phyloP scores from a whole-genome alignment of 257 asterid genomes.

The Solanum piurae region DNA sequence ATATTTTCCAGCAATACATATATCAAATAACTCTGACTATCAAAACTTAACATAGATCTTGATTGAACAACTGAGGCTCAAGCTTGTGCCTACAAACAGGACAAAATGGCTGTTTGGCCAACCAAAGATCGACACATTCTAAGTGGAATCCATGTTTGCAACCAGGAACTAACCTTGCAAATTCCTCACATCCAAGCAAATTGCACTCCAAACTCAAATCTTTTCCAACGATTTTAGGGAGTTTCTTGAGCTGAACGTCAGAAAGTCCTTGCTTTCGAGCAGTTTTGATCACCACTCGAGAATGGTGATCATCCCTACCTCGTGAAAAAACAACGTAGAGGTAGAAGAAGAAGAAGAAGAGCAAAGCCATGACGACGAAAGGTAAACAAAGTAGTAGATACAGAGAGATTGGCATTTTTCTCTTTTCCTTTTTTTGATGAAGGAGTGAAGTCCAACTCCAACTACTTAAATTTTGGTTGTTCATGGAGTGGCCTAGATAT shows the following conservation, averaged over 20 bases:
- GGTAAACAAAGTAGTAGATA: background rate
- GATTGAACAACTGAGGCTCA: background rate
- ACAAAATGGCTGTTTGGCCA: constrained; percentile 6
- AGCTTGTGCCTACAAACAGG: constrained; percentile 4
- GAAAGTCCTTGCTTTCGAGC: background rate
- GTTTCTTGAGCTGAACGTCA: background rate
- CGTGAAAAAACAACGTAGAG: background rate
- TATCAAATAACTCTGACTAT: background rate
- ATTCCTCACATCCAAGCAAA: constrained; percentile 3
- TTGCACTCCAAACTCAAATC: background rate
- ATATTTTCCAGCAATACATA: background rate
- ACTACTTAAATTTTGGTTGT: background rate
- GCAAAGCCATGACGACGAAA: background rate
- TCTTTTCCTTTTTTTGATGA: background rate
- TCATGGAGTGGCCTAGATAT: background rate
- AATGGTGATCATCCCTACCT: background rate
- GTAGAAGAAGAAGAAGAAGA: background rate
- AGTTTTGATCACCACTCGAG: background rate
- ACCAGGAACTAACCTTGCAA: constrained; percentile 1
- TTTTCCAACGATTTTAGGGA: background rate
- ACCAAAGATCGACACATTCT: constrained; percentile 10
- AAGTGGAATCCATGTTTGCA: constrained; percentile 21
- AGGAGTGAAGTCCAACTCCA: background rate
- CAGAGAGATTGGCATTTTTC: background rate
- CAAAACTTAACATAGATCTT: background rate